Evolutionary conservation across 2,329 filamentous ascomycete species (phyloP), one percentile per base, ranked within the genome.

Genomic region (Hypoxylon sp.): DNA sequence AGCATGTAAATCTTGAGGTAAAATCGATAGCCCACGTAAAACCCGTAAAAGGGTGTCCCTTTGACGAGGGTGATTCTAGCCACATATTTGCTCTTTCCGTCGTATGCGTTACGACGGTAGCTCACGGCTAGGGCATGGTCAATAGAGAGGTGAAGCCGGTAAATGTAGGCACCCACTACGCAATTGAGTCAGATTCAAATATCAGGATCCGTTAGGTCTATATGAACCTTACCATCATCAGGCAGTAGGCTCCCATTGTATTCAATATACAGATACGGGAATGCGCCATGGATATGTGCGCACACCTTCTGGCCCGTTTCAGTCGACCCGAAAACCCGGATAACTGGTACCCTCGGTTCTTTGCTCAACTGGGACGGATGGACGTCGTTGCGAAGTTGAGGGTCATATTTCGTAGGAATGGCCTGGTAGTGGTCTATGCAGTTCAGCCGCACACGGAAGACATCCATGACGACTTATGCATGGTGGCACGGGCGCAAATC

Each of bases 241-340:
- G 79, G 76, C 29, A 78, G 78, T 53, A 94, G 71, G 61, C 81
- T 81, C 15, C 89, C 91, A 36, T 80, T 77, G 69, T 96, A 96
- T 69, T 93, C 88, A 47, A 99, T 78, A 68, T 91, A 97, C n/a
- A 97, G 76, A 68, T 99, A 99, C 1, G 94, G 94, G 64, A 99
- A 92, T 15, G 90, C 91, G 53, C 95, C 94, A 71, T 97, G 94
- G 47, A 99, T 84, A 74, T 99, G 94, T 20, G 90, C 90, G 74
- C 94, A 97, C 11, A 97, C 91, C 68, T 95, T 97, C 73, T 97
- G 92, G 0, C 94, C 94, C 0, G 91, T 94, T 69, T 96, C 91
- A 1, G 93, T 97, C 3, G 91, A 87, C 1, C 94, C 94, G 72
- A 97, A 99, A 7, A 95, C 82, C 59, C 94, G 85, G 53, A 99